Evolutionary conservation across 371 early-diverging fungal genomes (phyloP), one percentile per base, ranked within the genome.

Genomic region (Syncephalis plumigaleata): DNA sequence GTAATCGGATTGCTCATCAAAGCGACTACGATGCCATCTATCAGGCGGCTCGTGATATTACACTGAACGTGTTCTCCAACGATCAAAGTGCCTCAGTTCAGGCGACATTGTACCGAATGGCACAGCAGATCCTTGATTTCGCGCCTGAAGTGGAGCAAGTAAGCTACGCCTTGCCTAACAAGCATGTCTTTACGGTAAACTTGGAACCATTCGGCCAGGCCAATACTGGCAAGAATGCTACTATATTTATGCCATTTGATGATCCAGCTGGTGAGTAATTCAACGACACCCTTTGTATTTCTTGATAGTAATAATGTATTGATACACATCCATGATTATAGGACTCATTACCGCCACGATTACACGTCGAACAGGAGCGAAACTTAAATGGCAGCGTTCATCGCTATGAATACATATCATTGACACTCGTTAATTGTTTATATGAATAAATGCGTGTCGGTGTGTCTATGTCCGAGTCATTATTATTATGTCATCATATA

Each of bases 101-200:
- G 59, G 77, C 79, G 40, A 80, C 81, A 9, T 61, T 80, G 27
- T 79, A 75, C 63, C 56, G 68, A 40, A 79, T 81, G 74, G 79
- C 81, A 47, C 68, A 75, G 45, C 65, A 56, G 53, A 74, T 71
- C 45, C 61, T 87, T 54, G 66, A 66, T 46, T 65, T 66, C 45
- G 75, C 61, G 66, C 70, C 71, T 38, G 67, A 65, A 38, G 60
- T 87, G 43, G 70, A 66, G 21, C 75, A 79, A 47, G 65, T 84
- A 49, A 68, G 68, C 50, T 83, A 81, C 56, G 71, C 81, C 45
- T 68, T 87, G 44, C 87, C 87, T 62, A 87, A 87, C 69, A 81
- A 77, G 62, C 87, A 87, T 60, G 75, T 76, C 58, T 81, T 85
- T 55, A 75, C 75, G 36, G 70, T 81, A 44, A 83, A 87, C 52